These are phyloP conservation scores for Microdochium bolleyi DNA, from an alignment of 2,329 filamentous ascomycete species.

Conservation along the genomic window DNA sequence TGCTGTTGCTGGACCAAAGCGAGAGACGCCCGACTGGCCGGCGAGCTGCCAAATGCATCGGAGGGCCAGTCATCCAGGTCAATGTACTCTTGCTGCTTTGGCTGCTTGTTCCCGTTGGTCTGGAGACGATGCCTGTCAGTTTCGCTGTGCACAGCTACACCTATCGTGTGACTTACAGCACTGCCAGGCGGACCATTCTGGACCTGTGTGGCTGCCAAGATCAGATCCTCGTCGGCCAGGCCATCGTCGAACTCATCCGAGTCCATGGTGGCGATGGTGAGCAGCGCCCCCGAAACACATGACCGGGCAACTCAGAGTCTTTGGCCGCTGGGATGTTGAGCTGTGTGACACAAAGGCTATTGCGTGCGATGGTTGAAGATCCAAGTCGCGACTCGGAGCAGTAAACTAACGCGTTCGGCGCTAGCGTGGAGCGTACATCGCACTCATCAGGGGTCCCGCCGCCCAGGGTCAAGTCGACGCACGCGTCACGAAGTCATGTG, in stretches of 20 bases:
- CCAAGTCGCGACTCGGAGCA: neutral
- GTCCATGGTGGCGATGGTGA: conserved; percentile 31
- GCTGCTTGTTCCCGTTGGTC: neutral
- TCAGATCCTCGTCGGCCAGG: conserved; percentile 58
- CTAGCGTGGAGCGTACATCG: neutral
- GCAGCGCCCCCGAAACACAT: conserved; percentile 3
- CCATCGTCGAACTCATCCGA: conserved; percentile 57
- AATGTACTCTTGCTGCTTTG: conserved; percentile 6
- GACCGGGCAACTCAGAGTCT: neutral
- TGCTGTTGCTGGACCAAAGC: conserved; percentile 10
- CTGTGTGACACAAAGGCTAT: neutral
- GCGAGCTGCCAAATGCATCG: conserved; percentile 61
- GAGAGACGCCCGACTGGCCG: conserved; percentile 17
- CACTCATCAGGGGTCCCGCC: neutral
- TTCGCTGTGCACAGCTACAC: conserved; percentile 6
- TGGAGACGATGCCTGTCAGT: conserved; percentile 4
- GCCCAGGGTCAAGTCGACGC: neutral
- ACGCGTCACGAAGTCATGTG: neutral
- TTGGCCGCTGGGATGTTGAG: neutral
- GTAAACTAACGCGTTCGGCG: neutral
- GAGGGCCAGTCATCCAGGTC: conserved; percentile 50
- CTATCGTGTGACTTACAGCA: conserved; percentile 14
- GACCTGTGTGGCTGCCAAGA: conserved; percentile 49
- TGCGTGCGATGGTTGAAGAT: neutral
- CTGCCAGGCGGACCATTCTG: conserved; percentile 1